These are phyloP conservation scores for Euphorbia peplus DNA, from an alignment of 345 rosid genomes.

Conservation along the genomic window DNA sequence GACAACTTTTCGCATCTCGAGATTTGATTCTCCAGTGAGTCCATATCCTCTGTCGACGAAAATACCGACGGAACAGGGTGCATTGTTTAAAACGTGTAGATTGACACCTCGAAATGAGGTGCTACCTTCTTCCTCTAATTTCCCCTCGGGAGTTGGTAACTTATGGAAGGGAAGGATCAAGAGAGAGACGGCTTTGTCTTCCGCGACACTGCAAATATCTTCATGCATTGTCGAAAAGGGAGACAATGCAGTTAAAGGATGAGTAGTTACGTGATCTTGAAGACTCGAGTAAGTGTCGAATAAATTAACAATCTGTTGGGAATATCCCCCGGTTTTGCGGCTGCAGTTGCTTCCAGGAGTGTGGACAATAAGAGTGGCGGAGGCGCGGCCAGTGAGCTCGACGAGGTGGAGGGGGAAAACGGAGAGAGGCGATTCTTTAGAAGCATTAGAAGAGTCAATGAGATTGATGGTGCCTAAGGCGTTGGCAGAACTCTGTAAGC, in stretches of 20 bases:
- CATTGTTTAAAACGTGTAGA: slow-evolving; percentile 42
- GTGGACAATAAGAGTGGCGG: slow-evolving; percentile 65
- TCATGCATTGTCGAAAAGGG: slow-evolving; percentile 60
- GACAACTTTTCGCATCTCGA: slow-evolving; percentile 16
- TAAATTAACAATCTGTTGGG: slow-evolving; percentile 41
- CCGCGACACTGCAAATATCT: slow-evolving; percentile 55
- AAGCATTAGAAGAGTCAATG: slow-evolving; percentile 47
- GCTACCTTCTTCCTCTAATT: slow-evolving; percentile 38
- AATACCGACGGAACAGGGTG: slow-evolving; percentile 65
- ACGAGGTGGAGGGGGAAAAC: slow-evolving; percentile 53
- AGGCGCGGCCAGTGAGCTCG: slow-evolving; percentile 60
- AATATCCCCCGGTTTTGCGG: slow-evolving; percentile 28
- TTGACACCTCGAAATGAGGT: slow-evolving; percentile 41
- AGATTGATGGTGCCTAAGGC: slow-evolving; percentile 47
- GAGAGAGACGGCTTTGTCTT: slow-evolving; percentile 50
- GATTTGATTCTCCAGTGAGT: slow-evolving; percentile 17
- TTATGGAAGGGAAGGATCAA: slow-evolving; percentile 54
- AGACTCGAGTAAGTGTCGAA: slow-evolving; percentile 37
- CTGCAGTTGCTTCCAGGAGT: slow-evolving; percentile 1
- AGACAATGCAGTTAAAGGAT: slow-evolving; percentile 51
- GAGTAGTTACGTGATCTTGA: slow-evolving; percentile 27
- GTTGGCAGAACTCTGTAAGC: slow-evolving; percentile 41
- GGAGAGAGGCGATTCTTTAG: slow-evolving; percentile 48
- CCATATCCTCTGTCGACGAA: slow-evolving; percentile 64
- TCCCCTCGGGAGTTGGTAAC: slow-evolving; percentile 24